Evolutionary conservation across 768 basidiomycete species (phyloP).

Genomic region (Mycena rosella): DNA sequence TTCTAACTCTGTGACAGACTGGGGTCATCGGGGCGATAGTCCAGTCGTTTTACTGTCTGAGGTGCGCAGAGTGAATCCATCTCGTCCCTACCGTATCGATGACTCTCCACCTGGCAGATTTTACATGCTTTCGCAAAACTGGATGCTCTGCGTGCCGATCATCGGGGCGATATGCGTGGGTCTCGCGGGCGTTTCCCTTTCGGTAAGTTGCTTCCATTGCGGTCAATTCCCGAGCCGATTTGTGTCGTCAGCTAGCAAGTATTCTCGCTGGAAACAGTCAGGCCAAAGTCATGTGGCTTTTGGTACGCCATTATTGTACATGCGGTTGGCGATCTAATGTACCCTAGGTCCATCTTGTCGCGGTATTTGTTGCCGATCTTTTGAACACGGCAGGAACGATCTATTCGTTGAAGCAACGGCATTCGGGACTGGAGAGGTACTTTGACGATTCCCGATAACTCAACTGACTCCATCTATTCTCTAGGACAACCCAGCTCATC

Average conservation of each 20-base stretch:
- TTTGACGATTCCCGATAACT: no score
- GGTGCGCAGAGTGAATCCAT: not conserved
- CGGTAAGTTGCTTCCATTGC: not conserved
- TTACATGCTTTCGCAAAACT: slow-evolving; percentile 13
- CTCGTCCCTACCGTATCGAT: not conserved
- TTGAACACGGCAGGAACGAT: slow-evolving; percentile 23
- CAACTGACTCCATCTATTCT: no score
- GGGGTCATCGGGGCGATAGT: slow-evolving; percentile 17
- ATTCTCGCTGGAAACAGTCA: slow-evolving; percentile 1
- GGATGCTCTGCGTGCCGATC: not conserved
- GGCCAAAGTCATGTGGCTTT: slow-evolving; percentile 20
- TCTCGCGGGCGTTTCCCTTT: slow-evolving; percentile 5
- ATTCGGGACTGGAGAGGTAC: slow-evolving; percentile 7
- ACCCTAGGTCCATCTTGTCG: slow-evolving; percentile 26
- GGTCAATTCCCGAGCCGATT: not conserved
- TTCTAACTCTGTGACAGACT: not conserved
- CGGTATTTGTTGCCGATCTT: slow-evolving; percentile 18
- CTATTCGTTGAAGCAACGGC: not conserved
- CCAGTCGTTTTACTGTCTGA: slow-evolving; percentile 21
- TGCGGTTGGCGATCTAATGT: not conserved
- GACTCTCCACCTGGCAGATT: slow-evolving; percentile 2
- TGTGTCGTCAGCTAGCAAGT: not conserved
- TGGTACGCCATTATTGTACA: not conserved
- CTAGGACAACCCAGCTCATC: slow-evolving; percentile 13
- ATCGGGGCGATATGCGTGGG: slow-evolving; percentile 8